phyloP scores from a whole-genome alignment of 2,329 filamentous ascomycete genomes.

The Diaporthe batatas region DNA sequence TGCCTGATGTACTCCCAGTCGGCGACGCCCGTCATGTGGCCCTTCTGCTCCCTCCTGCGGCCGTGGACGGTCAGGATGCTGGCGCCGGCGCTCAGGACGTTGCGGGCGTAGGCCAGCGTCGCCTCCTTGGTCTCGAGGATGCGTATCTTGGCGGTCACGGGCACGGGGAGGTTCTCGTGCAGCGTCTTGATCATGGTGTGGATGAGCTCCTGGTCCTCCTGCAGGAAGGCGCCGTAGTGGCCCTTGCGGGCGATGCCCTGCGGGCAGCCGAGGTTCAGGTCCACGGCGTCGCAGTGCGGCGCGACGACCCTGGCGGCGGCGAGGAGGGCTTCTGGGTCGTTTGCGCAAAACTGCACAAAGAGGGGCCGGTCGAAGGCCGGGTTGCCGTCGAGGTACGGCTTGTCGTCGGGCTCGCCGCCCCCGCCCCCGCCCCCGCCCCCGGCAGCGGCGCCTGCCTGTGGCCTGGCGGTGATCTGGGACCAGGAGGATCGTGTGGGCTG shows the following conservation, averaged over 20 bases:
- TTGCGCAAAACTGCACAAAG: constrained; percentile 97
- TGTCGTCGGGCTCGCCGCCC: constrained; percentile 41
- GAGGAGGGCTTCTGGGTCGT: constrained; percentile 84
- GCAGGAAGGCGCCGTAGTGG: constrained; percentile 92
- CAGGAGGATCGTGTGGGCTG: constrained; percentile 67
- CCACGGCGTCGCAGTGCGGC: constrained; percentile 93
- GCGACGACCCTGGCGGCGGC: constrained; percentile 82
- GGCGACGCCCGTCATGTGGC: constrained; percentile 91
- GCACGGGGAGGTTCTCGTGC: constrained; percentile 81
- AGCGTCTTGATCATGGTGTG: constrained; percentile 86
- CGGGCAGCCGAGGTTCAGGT: constrained; percentile 95
- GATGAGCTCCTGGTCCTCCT: constrained; percentile 91
- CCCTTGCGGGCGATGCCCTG: constrained; percentile 94
- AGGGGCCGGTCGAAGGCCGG: constrained; percentile 86
- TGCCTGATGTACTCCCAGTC: constrained; percentile 91
- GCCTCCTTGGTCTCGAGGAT: constrained; percentile 88
- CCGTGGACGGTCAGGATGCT: constrained; percentile 96
- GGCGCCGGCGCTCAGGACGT: constrained; percentile 87
- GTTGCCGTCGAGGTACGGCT: constrained; percentile 85
- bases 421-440: constrained; percentile 43
- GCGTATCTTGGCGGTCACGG: constrained; percentile 95
- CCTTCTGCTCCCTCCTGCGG: constrained; percentile 90
- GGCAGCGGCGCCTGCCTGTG: constrained; percentile 38
- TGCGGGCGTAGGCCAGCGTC: constrained; percentile 89
- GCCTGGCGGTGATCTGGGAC: constrained; percentile 27